phyloP scores from a whole-genome alignment of 768 basidiomycete species.

The Gelatoporia subvermispora region DNA sequence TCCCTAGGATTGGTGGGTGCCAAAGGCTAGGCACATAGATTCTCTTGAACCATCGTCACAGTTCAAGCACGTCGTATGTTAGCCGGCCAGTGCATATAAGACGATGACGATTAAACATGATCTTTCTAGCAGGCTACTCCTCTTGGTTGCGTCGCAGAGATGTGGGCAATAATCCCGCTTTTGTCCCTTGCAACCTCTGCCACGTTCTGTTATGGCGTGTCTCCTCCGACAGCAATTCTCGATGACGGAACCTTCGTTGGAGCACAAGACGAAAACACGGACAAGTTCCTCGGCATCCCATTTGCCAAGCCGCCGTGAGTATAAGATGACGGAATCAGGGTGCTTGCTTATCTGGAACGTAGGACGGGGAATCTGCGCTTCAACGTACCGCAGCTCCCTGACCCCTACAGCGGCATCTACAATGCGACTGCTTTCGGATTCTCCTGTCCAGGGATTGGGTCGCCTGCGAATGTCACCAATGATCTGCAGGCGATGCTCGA shows the following conservation, averaged over 20 bases:
- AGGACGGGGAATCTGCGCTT: constrained; percentile 8
- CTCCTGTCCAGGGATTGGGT: constrained; percentile 24
- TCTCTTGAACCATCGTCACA: too few relatives aligned
- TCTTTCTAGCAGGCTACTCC: too few relatives aligned
- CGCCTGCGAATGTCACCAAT: constrained; percentile 18
- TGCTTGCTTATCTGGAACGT: not conserved
- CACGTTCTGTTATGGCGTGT: not conserved
- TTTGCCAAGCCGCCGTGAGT: constrained; percentile 14
- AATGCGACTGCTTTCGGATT: constrained; percentile 10
- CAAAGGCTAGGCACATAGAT: too few relatives aligned
- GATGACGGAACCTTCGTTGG: constrained; percentile 14
- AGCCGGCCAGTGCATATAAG: too few relatives aligned
- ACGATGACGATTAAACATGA: too few relatives aligned
- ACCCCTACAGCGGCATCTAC: constrained; percentile 2
- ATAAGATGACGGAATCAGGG: not conserved
- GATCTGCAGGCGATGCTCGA: constrained; percentile 10
- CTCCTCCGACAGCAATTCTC: constrained; percentile 7
- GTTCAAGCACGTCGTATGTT: too few relatives aligned
- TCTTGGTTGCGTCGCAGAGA: too few relatives aligned
- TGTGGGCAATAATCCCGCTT: too few relatives aligned
- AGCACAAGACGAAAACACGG: constrained; percentile 2
- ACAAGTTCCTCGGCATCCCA: constrained; percentile 14
- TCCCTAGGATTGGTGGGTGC: too few relatives aligned
- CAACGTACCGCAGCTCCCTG: constrained; percentile 7
- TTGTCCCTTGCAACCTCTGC: too few relatives aligned